phyloP scores from a whole-genome alignment of 176 grass and related monocot species.

The Oryza longistaminata region DNA sequence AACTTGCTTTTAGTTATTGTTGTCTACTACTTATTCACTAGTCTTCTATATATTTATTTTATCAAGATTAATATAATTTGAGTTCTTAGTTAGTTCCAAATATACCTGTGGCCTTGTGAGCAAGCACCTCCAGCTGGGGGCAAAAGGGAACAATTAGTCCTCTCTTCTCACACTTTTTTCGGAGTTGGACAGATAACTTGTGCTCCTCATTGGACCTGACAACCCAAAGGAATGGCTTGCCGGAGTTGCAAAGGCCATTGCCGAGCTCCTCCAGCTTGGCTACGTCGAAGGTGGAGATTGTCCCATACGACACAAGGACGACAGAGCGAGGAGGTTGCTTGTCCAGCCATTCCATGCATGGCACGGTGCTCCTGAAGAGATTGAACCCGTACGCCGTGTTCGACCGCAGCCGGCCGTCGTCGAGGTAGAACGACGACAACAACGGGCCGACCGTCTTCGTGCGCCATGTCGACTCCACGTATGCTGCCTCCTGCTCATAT shows the following conservation, averaged over 20 bases:
- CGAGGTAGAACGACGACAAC: conserved; percentile 24
- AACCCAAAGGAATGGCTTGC: conserved; percentile 26
- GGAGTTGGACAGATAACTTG: conserved; percentile 16
- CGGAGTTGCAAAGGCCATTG: neutral
- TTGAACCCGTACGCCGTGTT: conserved; percentile 44
- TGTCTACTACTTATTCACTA: too few species aligned
- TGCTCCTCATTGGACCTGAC: neutral
- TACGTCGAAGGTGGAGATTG: neutral
- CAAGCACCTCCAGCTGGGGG: conserved; percentile 46
- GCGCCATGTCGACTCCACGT: conserved; percentile 19
- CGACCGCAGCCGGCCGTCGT: neutral
- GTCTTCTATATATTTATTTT: too few species aligned
- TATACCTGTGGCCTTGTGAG: conserved; percentile 15
- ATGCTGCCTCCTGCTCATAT: conserved; percentile 16
- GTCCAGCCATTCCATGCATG: conserved; percentile 25
- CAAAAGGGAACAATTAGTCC: conserved; percentile 25
- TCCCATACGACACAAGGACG: conserved; percentile 35
- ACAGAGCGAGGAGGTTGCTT: neutral
- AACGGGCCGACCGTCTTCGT: conserved; percentile 39
- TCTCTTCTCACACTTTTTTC: neutral
- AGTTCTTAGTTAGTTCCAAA: too few species aligned
- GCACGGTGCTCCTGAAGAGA: neutral
- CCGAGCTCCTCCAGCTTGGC: conserved; percentile 21
- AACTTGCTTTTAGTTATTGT: too few species aligned
- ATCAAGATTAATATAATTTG: too few species aligned